Evolutionary conservation across 345 rosid species (phyloP), one percentile per base, ranked within the genome.

Genomic region (Ailanthus altissimus): DNA sequence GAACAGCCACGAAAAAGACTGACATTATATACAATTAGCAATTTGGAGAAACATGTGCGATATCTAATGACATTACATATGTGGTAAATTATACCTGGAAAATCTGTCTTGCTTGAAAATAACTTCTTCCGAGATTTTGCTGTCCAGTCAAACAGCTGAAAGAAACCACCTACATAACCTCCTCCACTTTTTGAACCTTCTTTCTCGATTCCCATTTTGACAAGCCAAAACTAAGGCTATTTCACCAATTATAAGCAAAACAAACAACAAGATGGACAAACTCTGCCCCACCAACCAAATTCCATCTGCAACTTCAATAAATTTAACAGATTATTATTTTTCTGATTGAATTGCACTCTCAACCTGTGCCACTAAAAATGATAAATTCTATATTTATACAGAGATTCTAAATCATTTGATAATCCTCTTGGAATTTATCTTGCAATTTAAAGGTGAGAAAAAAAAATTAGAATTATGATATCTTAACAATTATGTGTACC

Each of bases 111-210:
- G 90, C 86, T 83, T 6, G 97, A 90, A 86, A 95, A 93, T 50
- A 95, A 83, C 85, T 92, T 95, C 91, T 95, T 93, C 82, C 94
- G 85, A 43, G 99, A 95, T 87, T 93, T 95, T 26, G 97, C 98
- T 53, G 81, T 90, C 99, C 99, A 95, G 69, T 95, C 99, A 85
- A 95, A 95, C 73, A 95, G 82, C 86, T 92, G 97, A 77, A 92
- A 86, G 83, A 92, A 89, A 25, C 97, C 92, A 66, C 94, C 94
- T 0, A 81, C 92, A 75, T 91, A 90, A n/a, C 95, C 86, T 50
- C 85, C 90, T 78, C 94, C 94, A 77, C 61, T 76, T 82, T 84
- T 92, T 10, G 89, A 80, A 58, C 84, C 82, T 73, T 90, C 94
- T 81, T 83, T 90, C 78, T 92, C 97, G 21, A 83, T 57, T 45